Conservation (phyloP, 1,284 basidiomycete species). For the Puccinia horiana region DNA sequence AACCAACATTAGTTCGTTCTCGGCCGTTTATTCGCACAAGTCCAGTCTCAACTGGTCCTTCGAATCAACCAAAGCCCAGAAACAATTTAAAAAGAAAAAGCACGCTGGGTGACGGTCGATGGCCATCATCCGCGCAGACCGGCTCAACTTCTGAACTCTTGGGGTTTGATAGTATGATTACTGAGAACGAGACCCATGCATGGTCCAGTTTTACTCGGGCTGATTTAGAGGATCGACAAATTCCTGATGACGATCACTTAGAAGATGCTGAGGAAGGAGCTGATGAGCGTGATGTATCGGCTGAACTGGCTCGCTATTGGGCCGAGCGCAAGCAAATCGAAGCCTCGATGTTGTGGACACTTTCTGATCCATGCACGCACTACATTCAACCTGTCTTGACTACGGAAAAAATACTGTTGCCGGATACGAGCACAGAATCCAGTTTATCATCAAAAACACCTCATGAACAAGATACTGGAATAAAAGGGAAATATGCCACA, state of each 20-base stretch:
- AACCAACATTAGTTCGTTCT: constrained; percentile 50
- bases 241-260: constrained; percentile 14
- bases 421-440: neutral
- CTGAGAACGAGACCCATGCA: constrained; percentile 43
- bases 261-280: constrained; percentile 36
- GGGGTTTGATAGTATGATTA: constrained; percentile 44
- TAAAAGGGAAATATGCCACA: neutral
- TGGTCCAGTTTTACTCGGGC: constrained; percentile 39
- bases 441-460: neutral
- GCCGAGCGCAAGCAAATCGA: constrained; percentile 46
- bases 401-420: constrained; percentile 35
- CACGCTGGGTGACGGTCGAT: constrained; percentile 68
- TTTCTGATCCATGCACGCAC: constrained; percentile 48
- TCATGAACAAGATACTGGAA: neutral
- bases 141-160: constrained; percentile 72
- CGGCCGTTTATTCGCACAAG: constrained; percentile 59
- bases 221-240: constrained; percentile 23
- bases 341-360: constrained; percentile 47
- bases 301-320: constrained; percentile 46
- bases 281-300: constrained; percentile 40
- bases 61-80: constrained; percentile 63
- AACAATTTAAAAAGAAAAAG: constrained; percentile 67
- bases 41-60: constrained; percentile 67
- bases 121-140: constrained; percentile 71
- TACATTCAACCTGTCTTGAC: constrained; percentile 44